Base-by-base conservation (phyloP, 2,329 filamentous ascomycete species). In the Blastomyces emzantsi region DNA sequence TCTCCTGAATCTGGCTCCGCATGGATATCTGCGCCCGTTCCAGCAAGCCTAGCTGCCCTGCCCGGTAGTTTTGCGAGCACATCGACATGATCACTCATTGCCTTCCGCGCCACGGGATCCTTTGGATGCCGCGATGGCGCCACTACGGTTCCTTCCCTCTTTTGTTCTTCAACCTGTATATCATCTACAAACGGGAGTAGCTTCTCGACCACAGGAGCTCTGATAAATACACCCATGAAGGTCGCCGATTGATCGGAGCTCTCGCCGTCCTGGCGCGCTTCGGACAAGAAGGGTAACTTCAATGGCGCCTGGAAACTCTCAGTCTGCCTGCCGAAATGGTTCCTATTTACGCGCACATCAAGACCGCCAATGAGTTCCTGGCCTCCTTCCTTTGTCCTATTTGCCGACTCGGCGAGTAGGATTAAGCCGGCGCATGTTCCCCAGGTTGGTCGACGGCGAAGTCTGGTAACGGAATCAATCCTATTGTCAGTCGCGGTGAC, bases 351-450 rank as follows among this genome's bases (percentile, higher is more conserved):
- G 56, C 90, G 83, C 45, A 99, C 92, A 71, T 92, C 88, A 47
- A 99, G 82, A 2, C 94, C 94, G 17, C 94, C 94, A 66, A 99
- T 91, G 62, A 97, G 83, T 65, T 96, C 91, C 75, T 97, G 94
- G 0, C 93, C 93, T 54, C 91, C 92, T 71, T 89, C 87, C 74
- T 97, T 97, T 47, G 90, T 92, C 66, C 88, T 85, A 74, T 93
- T 96, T 60, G 92, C 93, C 64, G 89, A 87, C 71, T 96, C 90
- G 1, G 92, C 89, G 60, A 99, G 86, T 59, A 97, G 80, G 69
- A 99, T 97, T 64, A 97, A 83, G 11, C 94, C 94, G 15, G 94
- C 94, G 75, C 94, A 99, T 25, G 94, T 97, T 63, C 94, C 94
- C 93, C 93, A 99, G 30, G 89, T 90, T 13, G 92, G 92, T 69